phyloP scores from a whole-genome alignment of 306 rosid genomes.

The Crotalaria pallida region DNA sequence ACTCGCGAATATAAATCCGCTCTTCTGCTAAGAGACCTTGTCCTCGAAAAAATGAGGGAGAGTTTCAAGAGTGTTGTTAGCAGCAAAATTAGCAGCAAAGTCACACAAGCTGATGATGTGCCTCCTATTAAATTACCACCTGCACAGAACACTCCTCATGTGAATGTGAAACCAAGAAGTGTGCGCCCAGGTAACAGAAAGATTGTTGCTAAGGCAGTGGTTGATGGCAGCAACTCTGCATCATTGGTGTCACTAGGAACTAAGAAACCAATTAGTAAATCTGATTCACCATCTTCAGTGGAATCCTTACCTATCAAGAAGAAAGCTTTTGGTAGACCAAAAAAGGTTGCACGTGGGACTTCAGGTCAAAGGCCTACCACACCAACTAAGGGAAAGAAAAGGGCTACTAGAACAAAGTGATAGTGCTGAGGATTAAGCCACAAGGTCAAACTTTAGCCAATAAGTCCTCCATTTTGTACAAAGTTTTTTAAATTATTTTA shows the following conservation, averaged over 20 bases:
- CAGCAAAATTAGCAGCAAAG: constrained; percentile 21
- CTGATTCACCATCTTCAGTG: constrained; percentile 34
- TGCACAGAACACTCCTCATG: constrained; percentile 1
- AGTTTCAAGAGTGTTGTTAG: constrained; percentile 22
- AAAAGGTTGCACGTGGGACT: constrained; percentile 33
- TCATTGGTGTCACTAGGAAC: constrained; percentile 33
- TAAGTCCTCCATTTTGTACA: constrained; percentile 22
- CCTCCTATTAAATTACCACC: constrained; percentile 18
- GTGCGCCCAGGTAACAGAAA: constrained; percentile 35
- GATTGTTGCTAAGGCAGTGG: constrained; percentile 23
- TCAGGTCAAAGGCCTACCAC: constrained; percentile 18
- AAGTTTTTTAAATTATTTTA: neutral
- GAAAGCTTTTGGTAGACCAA: constrained; percentile 38
- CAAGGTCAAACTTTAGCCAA: neutral
- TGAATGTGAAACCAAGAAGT: constrained; percentile 46
- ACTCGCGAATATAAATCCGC: constrained; percentile 68
- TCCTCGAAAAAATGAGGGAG: constrained; percentile 40
- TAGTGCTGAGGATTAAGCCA: neutral
- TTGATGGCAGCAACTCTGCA: constrained; percentile 15
- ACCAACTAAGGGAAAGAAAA: constrained; percentile 50
- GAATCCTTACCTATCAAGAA: constrained; percentile 37
- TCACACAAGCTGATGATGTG: constrained; percentile 9
- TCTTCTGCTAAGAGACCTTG: constrained; percentile 44
- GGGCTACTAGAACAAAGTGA: constrained; percentile 39
- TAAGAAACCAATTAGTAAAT: constrained; percentile 30